Conservation (phyloP, 257 asterid genomes). For the Orobanche coerulescens region DNA sequence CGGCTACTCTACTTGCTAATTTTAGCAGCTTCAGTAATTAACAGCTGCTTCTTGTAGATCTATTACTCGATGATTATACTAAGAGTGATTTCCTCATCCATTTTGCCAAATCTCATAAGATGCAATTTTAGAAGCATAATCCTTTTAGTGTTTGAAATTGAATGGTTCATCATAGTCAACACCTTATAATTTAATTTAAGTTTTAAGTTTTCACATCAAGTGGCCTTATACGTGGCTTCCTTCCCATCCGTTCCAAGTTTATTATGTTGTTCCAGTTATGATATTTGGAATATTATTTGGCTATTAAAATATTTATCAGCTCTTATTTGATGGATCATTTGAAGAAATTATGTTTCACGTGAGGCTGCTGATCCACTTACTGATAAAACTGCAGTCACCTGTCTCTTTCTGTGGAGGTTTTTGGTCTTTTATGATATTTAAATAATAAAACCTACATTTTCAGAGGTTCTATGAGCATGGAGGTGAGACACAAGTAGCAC, state of each 20-base stretch:
- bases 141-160: not conserved
- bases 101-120: slow-evolving; percentile 3
- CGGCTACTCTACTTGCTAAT: not conserved
- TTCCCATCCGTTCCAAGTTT: slow-evolving; percentile 8
- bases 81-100: not conserved
- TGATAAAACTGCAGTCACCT: not conserved
- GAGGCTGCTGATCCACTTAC: slow-evolving; percentile 7
- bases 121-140: not conserved
- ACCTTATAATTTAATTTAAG: slow-evolving; percentile 7
- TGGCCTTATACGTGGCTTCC: not conserved
- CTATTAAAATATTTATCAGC: not conserved
- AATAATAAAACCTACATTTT: slow-evolving; percentile 25
- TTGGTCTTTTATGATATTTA: slow-evolving; percentile 9
- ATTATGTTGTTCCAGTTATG: not conserved
- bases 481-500: slow-evolving; percentile 68
- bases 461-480: slow-evolving; percentile 99
- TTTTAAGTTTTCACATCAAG: not conserved
- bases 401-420: slow-evolving; percentile 13
- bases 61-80: not conserved
- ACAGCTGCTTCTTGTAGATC: not conserved
- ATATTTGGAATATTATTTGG: not conserved
- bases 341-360: not conserved
- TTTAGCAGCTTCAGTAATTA: slow-evolving; percentile 7
- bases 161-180: not conserved
- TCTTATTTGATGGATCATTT: not conserved